A percentile compares a stretch with the other conserved stretches of the same genome.
Evolutionary conservation across 208 protist species (phyloP).

Genomic region (Leishmania amazonensis): DNA sequence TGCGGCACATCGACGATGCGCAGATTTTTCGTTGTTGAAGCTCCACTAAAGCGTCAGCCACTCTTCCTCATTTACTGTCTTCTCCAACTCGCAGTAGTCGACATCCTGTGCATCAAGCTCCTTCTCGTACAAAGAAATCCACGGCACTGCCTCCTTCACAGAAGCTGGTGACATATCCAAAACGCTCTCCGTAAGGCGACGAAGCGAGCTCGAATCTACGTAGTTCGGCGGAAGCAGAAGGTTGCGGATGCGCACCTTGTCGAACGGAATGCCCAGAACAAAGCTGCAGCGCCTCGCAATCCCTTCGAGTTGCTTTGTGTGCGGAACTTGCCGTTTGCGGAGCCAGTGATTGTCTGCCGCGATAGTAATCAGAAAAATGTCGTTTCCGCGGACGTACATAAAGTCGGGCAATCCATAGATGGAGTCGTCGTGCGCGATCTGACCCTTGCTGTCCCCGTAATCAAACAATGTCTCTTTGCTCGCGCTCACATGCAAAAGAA

Average conservation of each 20-base stretch:
- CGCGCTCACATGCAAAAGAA: slow-evolving; percentile 41
- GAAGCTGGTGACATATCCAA: slow-evolving; percentile 25
- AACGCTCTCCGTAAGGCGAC: slow-evolving; percentile 59
- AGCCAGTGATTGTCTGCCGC: slow-evolving; percentile 85
- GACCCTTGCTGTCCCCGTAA: slow-evolving; percentile 61
- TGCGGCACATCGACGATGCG: neutral
- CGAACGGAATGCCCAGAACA: slow-evolving; percentile 76
- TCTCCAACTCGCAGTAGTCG: slow-evolving; percentile 72
- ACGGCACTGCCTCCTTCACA: slow-evolving; percentile 39
- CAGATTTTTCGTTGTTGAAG: neutral
- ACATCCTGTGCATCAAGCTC: slow-evolving; percentile 73
- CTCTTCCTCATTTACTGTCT: slow-evolving; percentile 73
- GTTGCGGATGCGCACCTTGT: slow-evolving; percentile 70
- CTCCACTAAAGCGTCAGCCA: slow-evolving; percentile 73
- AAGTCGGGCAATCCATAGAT: slow-evolving; percentile 82
- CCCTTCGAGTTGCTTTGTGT: slow-evolving; percentile 83
- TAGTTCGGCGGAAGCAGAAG: slow-evolving; percentile 79
- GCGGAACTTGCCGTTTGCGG: slow-evolving; percentile 78
- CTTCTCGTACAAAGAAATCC: slow-evolving; percentile 72
- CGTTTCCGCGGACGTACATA: slow-evolving; percentile 61
- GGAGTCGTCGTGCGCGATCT: slow-evolving; percentile 61
- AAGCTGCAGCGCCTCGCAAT: slow-evolving; percentile 79
- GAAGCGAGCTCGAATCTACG: slow-evolving; percentile 68
- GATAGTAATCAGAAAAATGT: slow-evolving; percentile 83
- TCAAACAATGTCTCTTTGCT: slow-evolving; percentile 76